Base-by-base conservation (phyloP, 2,329 filamentous ascomycete species). In the Cercospora zeina region DNA sequence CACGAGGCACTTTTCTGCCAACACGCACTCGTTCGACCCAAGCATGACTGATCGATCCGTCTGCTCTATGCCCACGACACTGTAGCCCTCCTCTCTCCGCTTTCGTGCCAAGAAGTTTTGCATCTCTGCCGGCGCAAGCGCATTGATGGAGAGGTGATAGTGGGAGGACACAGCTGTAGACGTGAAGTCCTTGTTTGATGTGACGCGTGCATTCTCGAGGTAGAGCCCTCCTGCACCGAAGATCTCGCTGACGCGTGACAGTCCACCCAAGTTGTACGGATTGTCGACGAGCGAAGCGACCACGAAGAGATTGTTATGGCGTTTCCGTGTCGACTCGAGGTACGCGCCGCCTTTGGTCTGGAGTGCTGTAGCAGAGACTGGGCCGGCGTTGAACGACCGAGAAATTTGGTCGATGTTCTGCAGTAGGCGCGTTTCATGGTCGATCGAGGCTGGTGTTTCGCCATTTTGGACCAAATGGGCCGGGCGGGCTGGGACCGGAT, bases 41-140 rank as follows among this genome's bases (percentile, higher is more conserved):
- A 83, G 68, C 31, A 83, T 68, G 0, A 78, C 72, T 55, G 77
- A 80, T 1, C 77, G 74, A 68, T 83, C 81, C 16, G 82, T 84
- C 72, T 84, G 82, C 70, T 84, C 82, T 8, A 84, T 78, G 0
- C 81, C 81, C 3, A 83, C 78, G n/a, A 82, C 74, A n/a, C 72
- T 74, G 59, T 78, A 83, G 0, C 81, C 81, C 53, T 79, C 75
- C n/a, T 68, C 70, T 62, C 79, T 78, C 65, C 80, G 79, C 69
- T 77, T 76, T 14, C 68, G 66, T 0, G 72, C 67, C 4, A 83
- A 65, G 47, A 77, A 82, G 1, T 67, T 68, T 11, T 68, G 64
- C 1, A 76, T 62, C 0, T 68, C 68, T 1, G 68, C 45, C 0
- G 67, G 64, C 0, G 68, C 58, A 2, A 75, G 62, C 0, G 77